Conservation (phyloP, 1,139 yeast species). For the Meyerozyma athensensis region DNA sequence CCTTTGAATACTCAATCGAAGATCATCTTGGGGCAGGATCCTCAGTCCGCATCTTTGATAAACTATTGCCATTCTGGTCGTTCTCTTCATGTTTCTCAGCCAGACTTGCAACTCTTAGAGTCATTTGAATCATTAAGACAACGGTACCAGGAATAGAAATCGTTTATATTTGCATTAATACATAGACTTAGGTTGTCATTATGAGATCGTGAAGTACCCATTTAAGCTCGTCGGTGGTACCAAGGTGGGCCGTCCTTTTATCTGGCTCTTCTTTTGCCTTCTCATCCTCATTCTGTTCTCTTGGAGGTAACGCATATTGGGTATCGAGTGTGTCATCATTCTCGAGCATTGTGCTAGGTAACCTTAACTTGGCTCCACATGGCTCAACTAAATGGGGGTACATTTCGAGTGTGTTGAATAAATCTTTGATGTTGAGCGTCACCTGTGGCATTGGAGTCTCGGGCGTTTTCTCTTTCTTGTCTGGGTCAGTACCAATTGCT, state of each 20-base stretch:
- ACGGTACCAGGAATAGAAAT: neutral
- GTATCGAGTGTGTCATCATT: constrained; percentile 48
- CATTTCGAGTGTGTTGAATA: constrained; percentile 57
- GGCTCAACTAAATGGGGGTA: constrained; percentile 68
- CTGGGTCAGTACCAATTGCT: constrained; percentile 14
- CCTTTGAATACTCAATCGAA: neutral
- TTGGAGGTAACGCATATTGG: constrained; percentile 39
- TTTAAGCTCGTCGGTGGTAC: constrained; percentile 64
- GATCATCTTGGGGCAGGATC: neutral
- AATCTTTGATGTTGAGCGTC: constrained; percentile 59
- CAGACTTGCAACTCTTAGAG: neutral
- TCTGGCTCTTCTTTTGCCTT: constrained; percentile 6
- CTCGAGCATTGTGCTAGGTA: constrained; percentile 49
- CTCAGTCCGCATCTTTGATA: neutral
- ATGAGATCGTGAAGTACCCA: constrained; percentile 63
- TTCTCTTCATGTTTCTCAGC: neutral
- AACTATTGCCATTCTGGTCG: neutral
- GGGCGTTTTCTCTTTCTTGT: neutral
- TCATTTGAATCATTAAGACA: neutral
- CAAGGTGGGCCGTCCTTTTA: constrained; percentile 34
- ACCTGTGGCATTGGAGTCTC: constrained; percentile 14
- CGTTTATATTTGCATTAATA: neutral
- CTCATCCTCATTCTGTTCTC: constrained; percentile 12
- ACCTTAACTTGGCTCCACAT: constrained; percentile 52
- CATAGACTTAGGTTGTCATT: constrained; percentile 16